Evolutionary conservation across 805 yeast genomes (phyloP), one percentile per base, ranked within the genome.

Genomic region (Saturnispora serradocipensis): DNA sequence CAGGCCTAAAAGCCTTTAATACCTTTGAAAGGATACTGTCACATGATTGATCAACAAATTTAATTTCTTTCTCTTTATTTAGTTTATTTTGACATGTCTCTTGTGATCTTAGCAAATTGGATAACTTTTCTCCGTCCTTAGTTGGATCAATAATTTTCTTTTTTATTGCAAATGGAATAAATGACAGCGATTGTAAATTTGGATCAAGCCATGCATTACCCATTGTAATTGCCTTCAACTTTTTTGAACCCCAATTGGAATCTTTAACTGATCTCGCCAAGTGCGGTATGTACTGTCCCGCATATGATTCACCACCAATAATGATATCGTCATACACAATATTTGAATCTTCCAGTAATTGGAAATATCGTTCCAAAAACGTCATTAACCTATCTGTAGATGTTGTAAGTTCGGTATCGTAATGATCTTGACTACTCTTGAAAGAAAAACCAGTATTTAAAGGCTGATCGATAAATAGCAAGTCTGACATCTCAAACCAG

Each of bases 171-270:
- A 78, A 89, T 1, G 95, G 95, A 35, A 86, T 67, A 59, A 84
- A 87, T 16, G 95, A 80, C 54, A 88, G 72, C 49, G 91, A 82
- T 70, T 93, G 99, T 43, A 78, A 76, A 55, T 82, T 78, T 1
- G 98, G 97, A 45, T 88, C 90, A 13, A 90, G 80, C 96, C 96
- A 91, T 1, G 97, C 97, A 67, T 91, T 91, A 15, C 97, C 97
- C 53, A 93, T 83, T 56, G 89, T 57, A 8, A 88, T 63, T 0
- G 91, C 93, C 54, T 77, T 72, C 52, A 90, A 65, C 51, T 82
- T 72, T 16, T 40, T 47, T 38, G 42, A 18, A 18, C 69, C 56
- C 46, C 62, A 43, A 10, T 60, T 57, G 60, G 82, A 78, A 38
- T 76, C 68, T 2, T 73, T 68, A 5, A 91, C 72, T 1, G 78